Conservation (phyloP, 2,329 filamentous ascomycete species). For the Decorospora gaudefroyi region DNA sequence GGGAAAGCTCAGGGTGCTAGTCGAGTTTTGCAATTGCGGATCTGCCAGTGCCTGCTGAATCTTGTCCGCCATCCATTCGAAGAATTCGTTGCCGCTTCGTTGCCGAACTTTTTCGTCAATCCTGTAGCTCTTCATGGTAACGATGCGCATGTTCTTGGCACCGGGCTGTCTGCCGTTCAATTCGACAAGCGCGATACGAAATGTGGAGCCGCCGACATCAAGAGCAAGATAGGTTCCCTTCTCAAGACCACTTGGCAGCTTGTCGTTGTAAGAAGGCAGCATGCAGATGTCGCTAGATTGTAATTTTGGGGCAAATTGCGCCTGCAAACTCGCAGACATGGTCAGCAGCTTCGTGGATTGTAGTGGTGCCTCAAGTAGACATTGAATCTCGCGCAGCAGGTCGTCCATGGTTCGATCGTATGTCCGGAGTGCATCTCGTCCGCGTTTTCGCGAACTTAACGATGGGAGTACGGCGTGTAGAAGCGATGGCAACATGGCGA, state of each 20-base stretch:
- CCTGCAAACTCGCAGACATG: conserved; percentile 53
- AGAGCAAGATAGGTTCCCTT: conserved; percentile 64
- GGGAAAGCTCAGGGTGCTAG: conserved; percentile 51
- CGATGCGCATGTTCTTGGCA: conserved; percentile 57
- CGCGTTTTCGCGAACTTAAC: conserved; percentile 40
- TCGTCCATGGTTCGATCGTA: conserved; percentile 55
- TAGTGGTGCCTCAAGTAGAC: conserved; percentile 52
- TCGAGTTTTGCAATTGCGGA: conserved; percentile 46
- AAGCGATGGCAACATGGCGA: conserved; percentile 50
- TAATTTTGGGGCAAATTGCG: conserved; percentile 60
- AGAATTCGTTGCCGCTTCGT: conserved; percentile 62
- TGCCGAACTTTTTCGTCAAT: conserved; percentile 62
- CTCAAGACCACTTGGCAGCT: conserved; percentile 63
- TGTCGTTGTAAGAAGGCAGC: conserved; percentile 68
- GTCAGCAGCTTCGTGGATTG: conserved; percentile 48
- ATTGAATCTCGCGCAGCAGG: conserved; percentile 51
- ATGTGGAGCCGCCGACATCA: conserved; percentile 69
- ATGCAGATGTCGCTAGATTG: conserved; percentile 64
- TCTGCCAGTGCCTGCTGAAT: conserved; percentile 60
- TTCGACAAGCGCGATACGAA: conserved; percentile 65
- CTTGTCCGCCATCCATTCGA: conserved; percentile 68
- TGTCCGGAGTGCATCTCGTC: conserved; percentile 47
- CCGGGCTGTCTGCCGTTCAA: conserved; percentile 55
- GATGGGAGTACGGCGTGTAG: conserved; percentile 47
- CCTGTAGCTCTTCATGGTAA: conserved; percentile 58